Evolutionary conservation across 208 protist genomes (phyloP), one percentile per base, ranked within the genome.

Genomic region (Endotrypanum monterogeii): DNA sequence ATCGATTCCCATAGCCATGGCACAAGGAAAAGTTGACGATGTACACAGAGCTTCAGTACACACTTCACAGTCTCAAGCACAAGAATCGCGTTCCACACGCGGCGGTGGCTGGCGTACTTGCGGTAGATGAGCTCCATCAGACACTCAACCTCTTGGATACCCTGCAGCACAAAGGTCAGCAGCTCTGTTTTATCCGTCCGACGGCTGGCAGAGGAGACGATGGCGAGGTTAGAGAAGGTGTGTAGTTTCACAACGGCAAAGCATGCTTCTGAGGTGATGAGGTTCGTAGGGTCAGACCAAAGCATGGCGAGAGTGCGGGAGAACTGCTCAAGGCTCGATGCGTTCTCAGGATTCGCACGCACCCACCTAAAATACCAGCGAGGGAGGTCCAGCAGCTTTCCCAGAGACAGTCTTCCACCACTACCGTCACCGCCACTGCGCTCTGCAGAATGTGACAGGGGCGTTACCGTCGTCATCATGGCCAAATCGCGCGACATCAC

Each of bases 361-460:
- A 95, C 90, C 93, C 93, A 97, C 28, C 74, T 67, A 5, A 82
- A 75, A 74, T 97, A 97, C 66, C 73, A 82, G 16, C 73, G 72
- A 11, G 88, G 70, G 12, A 80, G 90, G 32, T 79, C 71, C 12
- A 74, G 55, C 61, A 83, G 54, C 68, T 85, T 82, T 9, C 61
- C 35, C 20, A 81, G n/a, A 0, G 78, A 67, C 2, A 83, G 56
- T 12, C 66, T 56, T 2, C 56, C 66, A 8, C 56, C 66, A 11
- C 44, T 1, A 16, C 35, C 46, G n/a, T n/a, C n/a, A n/a, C n/a
- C n/a, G 25, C 54, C 35, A 1, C 76, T 54, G 41, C 65, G 70
- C 32, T 32, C 32, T 37, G n/a, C 25, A 25, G 55, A 48, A n/a
- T 58, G 62, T 8, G 71, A 61, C 41, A 60, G 41, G 39, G 62